phyloP scores from a whole-genome alignment of 495 filamentous ascomycete species.

The Xylaria palmicola region DNA sequence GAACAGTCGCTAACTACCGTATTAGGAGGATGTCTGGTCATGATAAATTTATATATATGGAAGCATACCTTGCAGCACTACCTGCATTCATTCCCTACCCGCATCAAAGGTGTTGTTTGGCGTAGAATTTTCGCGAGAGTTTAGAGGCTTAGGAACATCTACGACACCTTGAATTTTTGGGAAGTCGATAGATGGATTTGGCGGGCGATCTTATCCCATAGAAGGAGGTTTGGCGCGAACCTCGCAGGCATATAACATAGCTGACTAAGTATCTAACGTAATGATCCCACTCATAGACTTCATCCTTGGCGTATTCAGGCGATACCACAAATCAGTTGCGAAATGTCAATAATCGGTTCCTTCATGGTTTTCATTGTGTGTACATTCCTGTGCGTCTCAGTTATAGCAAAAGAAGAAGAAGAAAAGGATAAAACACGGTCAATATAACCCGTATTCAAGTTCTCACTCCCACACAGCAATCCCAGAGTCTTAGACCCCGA shows the following conservation, averaged over 20 bases:
- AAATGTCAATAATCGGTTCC: neutral
- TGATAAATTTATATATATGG: conserved; percentile 35
- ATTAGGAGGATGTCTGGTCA: conserved; percentile 86
- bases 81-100: conserved; percentile 28
- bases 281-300: conserved; percentile 27
- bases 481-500: too few species aligned
- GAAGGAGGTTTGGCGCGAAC: conserved; percentile 19
- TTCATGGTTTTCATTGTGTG: neutral
- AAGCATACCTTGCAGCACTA: conserved; percentile 16
- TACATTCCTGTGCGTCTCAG: too few species aligned
- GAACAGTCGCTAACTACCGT: conserved; percentile 24
- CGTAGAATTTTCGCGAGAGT: conserved; percentile 23
- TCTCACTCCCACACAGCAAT: too few species aligned
- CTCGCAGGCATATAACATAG: conserved; percentile 25
- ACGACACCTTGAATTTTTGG: neutral
- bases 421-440: too few species aligned
- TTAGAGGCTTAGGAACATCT: conserved; percentile 24
- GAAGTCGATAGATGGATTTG: conserved; percentile 1
- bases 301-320: neutral
- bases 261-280: conserved; percentile 22
- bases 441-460: too few species aligned
- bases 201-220: conserved; percentile 10
- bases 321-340: neutral
- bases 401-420: too few species aligned
- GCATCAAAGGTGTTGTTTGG: conserved; percentile 24